Evolutionary conservation across 768 basidiomycete genomes (phyloP).

Genomic region (Rhodotorula babjevae): DNA sequence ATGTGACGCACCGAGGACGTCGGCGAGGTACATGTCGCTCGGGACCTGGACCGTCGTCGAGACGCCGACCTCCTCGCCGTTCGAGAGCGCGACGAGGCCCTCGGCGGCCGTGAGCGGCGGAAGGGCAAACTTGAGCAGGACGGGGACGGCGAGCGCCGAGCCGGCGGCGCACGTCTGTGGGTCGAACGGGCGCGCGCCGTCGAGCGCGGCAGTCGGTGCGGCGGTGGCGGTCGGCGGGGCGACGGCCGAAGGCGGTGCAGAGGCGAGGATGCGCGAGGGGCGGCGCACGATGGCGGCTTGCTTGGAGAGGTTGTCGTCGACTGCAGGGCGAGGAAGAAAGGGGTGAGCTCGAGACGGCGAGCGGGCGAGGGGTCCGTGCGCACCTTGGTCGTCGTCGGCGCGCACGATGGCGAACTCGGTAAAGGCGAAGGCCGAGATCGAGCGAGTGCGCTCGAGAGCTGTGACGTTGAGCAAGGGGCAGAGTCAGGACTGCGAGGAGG

Average conservation of each 20-base stretch:
- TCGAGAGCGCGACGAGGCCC: background rate
- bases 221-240: background rate
- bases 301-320: conserved; percentile 71
- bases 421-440: conserved; percentile 80
- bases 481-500: background rate
- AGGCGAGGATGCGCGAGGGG: conserved; percentile 61
- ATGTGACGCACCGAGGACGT: conserved; percentile 28
- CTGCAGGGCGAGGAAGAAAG: conserved; percentile 43
- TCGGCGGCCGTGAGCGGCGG: background rate
- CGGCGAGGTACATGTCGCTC: conserved; percentile 62
- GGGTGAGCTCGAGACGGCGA: background rate
- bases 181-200: background rate
- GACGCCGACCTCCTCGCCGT: background rate
- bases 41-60: conserved; percentile 45
- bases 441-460: conserved; percentile 86
- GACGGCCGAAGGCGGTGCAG: background rate
- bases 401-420: conserved; percentile 78
- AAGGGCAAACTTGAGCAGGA: conserved; percentile 11
- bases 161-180: background rate
- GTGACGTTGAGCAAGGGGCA: background rate
- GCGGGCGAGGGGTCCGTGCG: conserved; percentile 22
- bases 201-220: background rate
- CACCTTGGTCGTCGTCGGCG: conserved; percentile 71
- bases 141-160: background rate
- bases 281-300: conserved; percentile 77